These are phyloP conservation scores for Eucalyptus cloeziana DNA, from an alignment of 345 rosid genomes.

Conservation along the genomic window DNA sequence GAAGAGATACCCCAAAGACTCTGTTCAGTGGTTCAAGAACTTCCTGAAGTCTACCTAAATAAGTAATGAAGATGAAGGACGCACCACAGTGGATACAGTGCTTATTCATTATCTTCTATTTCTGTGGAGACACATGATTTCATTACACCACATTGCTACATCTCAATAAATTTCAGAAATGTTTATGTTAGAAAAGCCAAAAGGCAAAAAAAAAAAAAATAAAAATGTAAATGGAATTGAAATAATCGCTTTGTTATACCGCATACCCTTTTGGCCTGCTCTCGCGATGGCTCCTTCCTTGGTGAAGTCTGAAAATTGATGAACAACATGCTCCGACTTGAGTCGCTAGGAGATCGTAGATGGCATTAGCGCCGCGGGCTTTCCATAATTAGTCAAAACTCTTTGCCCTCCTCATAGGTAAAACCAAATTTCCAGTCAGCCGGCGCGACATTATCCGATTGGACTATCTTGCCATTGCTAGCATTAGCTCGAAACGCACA, in stretches of 20 bases:
- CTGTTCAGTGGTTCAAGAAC: constrained; percentile 87
- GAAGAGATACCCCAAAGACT: constrained; percentile 84
- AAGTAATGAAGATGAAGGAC: not conserved
- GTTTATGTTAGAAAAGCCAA: not conserved
- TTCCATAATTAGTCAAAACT: not conserved
- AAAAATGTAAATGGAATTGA: not conserved
- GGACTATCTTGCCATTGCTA: not conserved
- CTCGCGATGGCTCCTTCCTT: not conserved
- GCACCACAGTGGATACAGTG: not conserved
- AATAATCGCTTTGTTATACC: not conserved
- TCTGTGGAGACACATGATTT: not conserved
- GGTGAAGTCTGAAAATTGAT: not conserved
- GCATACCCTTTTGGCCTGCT: not conserved
- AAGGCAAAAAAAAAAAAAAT: not conserved
- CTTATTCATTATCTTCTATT: not conserved
- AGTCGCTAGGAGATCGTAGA: not conserved
- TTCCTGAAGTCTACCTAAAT: constrained; percentile 35
- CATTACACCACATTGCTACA: not conserved
- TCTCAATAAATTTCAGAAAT: not conserved
- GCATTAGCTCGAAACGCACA: not conserved
- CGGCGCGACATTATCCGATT: not conserved
- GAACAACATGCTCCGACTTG: not conserved
- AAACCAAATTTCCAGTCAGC: not conserved
- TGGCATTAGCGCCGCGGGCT: not conserved
- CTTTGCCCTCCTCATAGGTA: not conserved